Percentiles rank a stretch among this genome's conserved stretches.
Evolutionary conservation across 805 yeast genomes (phyloP).

Genomic region (Sugiyamaella floridensis): DNA sequence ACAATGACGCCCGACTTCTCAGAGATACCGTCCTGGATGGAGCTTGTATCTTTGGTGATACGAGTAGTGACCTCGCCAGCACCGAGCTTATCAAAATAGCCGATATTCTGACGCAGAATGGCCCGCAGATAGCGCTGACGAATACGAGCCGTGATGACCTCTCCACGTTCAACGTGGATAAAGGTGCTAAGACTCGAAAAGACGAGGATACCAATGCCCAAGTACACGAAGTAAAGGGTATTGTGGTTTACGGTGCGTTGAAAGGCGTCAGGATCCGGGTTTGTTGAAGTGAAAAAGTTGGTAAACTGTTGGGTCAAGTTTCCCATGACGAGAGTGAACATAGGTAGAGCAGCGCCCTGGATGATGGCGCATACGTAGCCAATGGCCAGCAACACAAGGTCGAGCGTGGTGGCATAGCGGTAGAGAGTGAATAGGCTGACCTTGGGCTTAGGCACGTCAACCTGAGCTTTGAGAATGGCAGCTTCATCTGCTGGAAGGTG

Average conservation of each 20-base stretch:
- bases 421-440: slow-evolving; percentile 28
- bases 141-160: slow-evolving; percentile 35
- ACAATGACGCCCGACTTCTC: slow-evolving; percentile 37
- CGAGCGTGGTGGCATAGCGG: slow-evolving; percentile 30
- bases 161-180: slow-evolving; percentile 36
- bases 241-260: slow-evolving; percentile 31
- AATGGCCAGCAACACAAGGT: slow-evolving; percentile 23
- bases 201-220: slow-evolving; percentile 33
- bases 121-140: slow-evolving; percentile 33
- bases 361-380: slow-evolving; percentile 31
- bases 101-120: slow-evolving; percentile 35
- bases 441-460: slow-evolving; percentile 16
- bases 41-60: slow-evolving; percentile 36
- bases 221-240: slow-evolving; percentile 35
- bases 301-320: slow-evolving; percentile 34
- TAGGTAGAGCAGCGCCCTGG: slow-evolving; percentile 36
- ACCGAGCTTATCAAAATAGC: slow-evolving; percentile 37
- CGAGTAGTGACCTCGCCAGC: slow-evolving; percentile 40
- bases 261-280: slow-evolving; percentile 25
- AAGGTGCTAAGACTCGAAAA: slow-evolving; percentile 30
- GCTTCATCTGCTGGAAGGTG: slow-evolving; percentile 29
- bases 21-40: slow-evolving; percentile 38
- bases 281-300: slow-evolving; percentile 24
- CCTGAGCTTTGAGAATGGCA: slow-evolving; percentile 30
- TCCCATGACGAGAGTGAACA: slow-evolving; percentile 38